Conservation (phyloP, 352 stramenopile genomes). For the Phytophthora uliginosa region DNA sequence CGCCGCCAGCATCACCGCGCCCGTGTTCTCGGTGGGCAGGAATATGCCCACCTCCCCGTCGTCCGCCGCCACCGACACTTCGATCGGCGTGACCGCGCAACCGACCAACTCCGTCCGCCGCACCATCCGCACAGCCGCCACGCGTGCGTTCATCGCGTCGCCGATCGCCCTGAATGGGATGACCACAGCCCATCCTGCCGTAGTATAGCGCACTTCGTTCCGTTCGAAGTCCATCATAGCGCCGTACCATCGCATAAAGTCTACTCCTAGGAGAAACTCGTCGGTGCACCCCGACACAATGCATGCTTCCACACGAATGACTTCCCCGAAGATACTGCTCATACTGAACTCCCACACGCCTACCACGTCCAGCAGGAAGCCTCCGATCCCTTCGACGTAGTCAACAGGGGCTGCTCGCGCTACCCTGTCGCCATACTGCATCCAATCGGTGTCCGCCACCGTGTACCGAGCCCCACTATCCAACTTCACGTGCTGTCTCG, state of each 20-base stretch:
- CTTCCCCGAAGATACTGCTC: not conserved
- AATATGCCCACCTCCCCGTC: not conserved
- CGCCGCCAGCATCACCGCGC: not conserved
- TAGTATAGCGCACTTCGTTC: not conserved
- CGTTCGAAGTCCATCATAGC: not conserved
- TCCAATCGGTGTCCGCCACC: conserved; percentile 6
- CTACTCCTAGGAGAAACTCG: not conserved
- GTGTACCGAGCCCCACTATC: conserved; percentile 8
- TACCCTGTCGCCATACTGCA: not conserved
- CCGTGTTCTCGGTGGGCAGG: not conserved
- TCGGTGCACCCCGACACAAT: not conserved
- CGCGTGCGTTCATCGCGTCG: no score
- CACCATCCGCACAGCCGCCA: not conserved
- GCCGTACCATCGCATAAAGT: not conserved
- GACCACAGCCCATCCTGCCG: not conserved
- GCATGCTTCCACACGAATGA: not conserved
- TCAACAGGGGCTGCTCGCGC: not conserved
- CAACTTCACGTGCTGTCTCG: not conserved
- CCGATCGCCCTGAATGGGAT: not conserved
- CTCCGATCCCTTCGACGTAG: conserved; percentile 11
- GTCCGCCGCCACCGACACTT: not conserved
- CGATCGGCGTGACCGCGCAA: not conserved
- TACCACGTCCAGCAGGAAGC: conserved; percentile 8
- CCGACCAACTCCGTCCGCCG: not conserved
- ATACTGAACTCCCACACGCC: conserved; percentile 4